Conservation (phyloP, 352 stramenopile species). For the Phytophthora fragariaefolia region DNA sequence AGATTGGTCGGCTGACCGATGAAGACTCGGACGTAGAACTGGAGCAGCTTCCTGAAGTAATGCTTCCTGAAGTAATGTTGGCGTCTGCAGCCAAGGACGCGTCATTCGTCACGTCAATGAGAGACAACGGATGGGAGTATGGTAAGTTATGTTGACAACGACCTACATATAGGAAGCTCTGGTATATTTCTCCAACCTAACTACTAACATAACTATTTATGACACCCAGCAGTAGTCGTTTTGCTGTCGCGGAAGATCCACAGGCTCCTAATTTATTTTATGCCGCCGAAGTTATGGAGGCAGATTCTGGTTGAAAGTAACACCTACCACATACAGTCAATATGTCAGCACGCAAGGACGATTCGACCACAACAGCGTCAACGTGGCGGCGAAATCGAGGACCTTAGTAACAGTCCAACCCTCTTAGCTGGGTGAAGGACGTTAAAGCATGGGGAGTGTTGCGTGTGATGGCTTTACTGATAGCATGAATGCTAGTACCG, state of each 20-base stretch:
- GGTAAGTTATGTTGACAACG: constrained; percentile 14
- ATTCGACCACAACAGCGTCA: constrained; percentile 1
- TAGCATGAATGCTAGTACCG: neutral
- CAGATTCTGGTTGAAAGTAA: constrained; percentile 10
- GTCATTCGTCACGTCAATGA: neutral
- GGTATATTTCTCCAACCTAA: constrained; percentile 5
- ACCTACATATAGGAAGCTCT: constrained; percentile 4
- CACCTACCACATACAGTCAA: neutral
- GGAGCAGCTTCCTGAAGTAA: neutral
- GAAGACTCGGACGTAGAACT: neutral
- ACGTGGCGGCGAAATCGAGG: too few species aligned
- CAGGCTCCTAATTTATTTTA: constrained; percentile 16
- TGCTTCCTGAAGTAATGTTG: constrained; percentile 2
- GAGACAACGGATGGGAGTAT: constrained; percentile 4
- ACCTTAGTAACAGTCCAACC: too few species aligned
- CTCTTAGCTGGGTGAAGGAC: neutral
- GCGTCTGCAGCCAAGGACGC: constrained; percentile 3
- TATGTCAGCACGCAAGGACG: neutral
- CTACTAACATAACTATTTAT: constrained; percentile 2
- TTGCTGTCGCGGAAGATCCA: neutral
- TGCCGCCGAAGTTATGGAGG: constrained; percentile 9
- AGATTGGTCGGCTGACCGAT: constrained; percentile 4
- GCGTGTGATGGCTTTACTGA: neutral
- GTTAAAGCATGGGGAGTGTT: neutral
- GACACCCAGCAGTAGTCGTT: neutral